Percentiles rank a stretch among this genome's conserved stretches.
Conservation (phyloP, 176 grass and related monocot genomes). For the Aechmea fasciata region DNA sequence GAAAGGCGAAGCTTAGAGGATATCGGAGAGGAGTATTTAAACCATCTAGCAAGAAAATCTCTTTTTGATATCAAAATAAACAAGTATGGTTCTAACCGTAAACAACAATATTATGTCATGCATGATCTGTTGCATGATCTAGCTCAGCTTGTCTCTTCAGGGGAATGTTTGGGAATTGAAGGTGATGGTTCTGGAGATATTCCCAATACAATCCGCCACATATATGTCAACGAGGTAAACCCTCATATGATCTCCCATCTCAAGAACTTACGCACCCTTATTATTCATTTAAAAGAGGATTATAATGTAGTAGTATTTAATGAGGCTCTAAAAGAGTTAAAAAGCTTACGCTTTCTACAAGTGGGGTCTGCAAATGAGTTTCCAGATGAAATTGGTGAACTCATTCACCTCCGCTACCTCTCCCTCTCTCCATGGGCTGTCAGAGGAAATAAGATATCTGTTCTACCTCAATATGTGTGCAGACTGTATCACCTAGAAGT, state of each 20-base stretch:
- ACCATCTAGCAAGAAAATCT: conserved; percentile 8
- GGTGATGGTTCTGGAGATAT: conserved; percentile 1
- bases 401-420: conserved; percentile 33
- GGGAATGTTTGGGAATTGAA: conserved; percentile 13
- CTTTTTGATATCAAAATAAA: conserved; percentile 9
- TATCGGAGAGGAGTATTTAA: background rate
- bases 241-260: conserved; percentile 10
- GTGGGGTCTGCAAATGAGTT: conserved; percentile 18
- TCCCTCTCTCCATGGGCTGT: background rate
- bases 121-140: conserved; percentile 30
- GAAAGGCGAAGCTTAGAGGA: background rate
- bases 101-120: conserved; percentile 3
- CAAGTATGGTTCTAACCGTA: no score
- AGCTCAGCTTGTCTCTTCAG: conserved; percentile 10
- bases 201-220: conserved; percentile 14
- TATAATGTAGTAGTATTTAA: conserved; percentile 2
- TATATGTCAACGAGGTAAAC: conserved; percentile 13
- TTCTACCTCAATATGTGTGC: no score
- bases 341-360: conserved; percentile 15
- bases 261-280: conserved; percentile 30
- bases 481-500: no score
- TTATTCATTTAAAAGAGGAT: conserved; percentile 11
- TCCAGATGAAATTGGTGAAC: conserved; percentile 17
- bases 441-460: background rate
- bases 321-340: conserved; percentile 13